Percentiles rank a stretch among this genome's conserved stretches.
phyloP scores from a whole-genome alignment of 371 early-diverging fungal species.

The Conidiobolus coronatus region DNA sequence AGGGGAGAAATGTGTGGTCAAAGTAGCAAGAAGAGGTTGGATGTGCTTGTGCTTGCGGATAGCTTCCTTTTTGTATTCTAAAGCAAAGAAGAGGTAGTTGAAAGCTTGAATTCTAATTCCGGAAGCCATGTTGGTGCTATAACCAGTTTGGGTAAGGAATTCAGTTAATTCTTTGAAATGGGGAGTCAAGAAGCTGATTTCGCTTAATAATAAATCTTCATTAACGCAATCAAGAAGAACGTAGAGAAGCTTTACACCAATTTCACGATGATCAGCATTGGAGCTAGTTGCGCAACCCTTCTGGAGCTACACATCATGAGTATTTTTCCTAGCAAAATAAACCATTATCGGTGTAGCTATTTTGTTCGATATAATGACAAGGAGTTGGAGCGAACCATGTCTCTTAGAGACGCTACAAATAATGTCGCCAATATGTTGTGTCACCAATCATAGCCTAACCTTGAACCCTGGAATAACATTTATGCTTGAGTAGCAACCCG shows the following conservation, averaged over 20 bases:
- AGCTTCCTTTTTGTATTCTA: conserved; percentile 55
- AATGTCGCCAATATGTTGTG: too few relatives aligned
- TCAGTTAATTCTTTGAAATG: conserved; percentile 55
- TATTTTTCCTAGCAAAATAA: too few relatives aligned
- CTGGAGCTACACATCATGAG: too few relatives aligned
- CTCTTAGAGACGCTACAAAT: too few relatives aligned
- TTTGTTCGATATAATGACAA: too few relatives aligned
- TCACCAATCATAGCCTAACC: too few relatives aligned
- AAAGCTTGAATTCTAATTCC: conserved; percentile 54
- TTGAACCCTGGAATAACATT: too few relatives aligned
- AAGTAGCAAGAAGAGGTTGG: conserved; percentile 40
- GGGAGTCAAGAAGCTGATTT: conserved; percentile 49
- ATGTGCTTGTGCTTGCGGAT: conserved; percentile 59
- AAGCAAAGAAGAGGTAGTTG: conserved; percentile 64
- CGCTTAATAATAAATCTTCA: conserved; percentile 48
- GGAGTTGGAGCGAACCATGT: too few relatives aligned
- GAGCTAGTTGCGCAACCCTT: conserved; percentile 47
- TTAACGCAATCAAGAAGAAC: conserved; percentile 63
- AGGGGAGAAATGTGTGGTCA: conserved; percentile 55
- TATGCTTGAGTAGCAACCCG: too few relatives aligned
- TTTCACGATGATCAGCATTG: conserved; percentile 53
- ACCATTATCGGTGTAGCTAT: too few relatives aligned
- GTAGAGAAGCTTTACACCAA: conserved; percentile 55
- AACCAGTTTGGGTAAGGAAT: conserved; percentile 45
- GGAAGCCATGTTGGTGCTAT: conserved; percentile 34